Percentiles rank a stretch among this genome's conserved stretches.
These are phyloP conservation scores for Fusarium algeriense DNA, from an alignment of 2,329 filamentous ascomycete genomes.

Conservation along the genomic window DNA sequence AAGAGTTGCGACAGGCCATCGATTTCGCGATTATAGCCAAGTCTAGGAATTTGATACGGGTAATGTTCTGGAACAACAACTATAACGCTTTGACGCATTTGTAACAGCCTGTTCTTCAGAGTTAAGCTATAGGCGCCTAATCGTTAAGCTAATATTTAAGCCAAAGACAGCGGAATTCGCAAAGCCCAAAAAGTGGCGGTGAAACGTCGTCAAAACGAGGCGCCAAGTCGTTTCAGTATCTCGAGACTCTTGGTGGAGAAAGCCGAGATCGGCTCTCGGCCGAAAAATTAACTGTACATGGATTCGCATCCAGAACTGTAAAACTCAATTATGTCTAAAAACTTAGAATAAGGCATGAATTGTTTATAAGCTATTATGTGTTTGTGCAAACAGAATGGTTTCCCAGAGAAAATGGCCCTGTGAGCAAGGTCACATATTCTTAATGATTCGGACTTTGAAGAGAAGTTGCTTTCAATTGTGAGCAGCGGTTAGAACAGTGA, in stretches of 20 bases:
- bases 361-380: background rate
- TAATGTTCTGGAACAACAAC: background rate
- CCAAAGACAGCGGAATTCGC: too few relatives aligned
- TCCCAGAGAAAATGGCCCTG: background rate
- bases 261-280: background rate
- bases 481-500: background rate
- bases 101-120: background rate
- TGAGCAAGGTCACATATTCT: too few relatives aligned
- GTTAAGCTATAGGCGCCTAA: background rate
- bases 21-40: background rate
- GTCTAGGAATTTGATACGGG: background rate
- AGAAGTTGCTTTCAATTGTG: accelerated
- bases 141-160: background rate
- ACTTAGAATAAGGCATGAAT: background rate
- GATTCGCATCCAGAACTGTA: background rate
- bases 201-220: constrained; percentile 2
- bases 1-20: background rate
- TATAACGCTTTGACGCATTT: background rate
- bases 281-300: background rate
- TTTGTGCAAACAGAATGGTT: background rate
- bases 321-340: background rate
- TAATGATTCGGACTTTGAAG: too few relatives aligned
- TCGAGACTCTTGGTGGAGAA: background rate
- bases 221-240: background rate
- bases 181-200: background rate